Conservation (phyloP, 129 eudicot species). For the Rutidosis leptorrhynchoides region DNA sequence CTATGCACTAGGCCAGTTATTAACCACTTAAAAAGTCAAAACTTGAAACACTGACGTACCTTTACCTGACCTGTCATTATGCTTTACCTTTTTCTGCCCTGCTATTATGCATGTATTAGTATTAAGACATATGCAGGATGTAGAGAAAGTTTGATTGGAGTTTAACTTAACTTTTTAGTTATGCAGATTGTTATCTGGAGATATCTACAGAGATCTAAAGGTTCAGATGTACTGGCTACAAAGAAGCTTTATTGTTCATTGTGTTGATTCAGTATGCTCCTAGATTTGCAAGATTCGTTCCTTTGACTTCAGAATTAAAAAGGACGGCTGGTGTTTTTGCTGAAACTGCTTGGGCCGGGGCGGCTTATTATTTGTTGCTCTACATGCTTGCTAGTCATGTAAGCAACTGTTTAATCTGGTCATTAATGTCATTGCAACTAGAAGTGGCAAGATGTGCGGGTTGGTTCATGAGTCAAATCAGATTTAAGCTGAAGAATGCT, state of each 20-base stretch:
- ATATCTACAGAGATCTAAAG: constrained; percentile 61
- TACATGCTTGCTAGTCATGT: constrained; percentile 98
- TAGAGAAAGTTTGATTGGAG: constrained; percentile 1
- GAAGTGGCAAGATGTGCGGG: constrained; percentile 6
- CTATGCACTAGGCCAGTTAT: too few relatives aligned
- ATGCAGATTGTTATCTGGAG: constrained; percentile 89
- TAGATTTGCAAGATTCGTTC: constrained; percentile 64
- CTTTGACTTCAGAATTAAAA: constrained; percentile 79
- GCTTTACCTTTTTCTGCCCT: neutral
- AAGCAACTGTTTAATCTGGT: constrained; percentile 30
- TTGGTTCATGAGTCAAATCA: neutral
- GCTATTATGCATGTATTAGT: neutral
- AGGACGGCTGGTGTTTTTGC: constrained; percentile 92
- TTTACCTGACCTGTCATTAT: neutral
- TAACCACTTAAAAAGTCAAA: too few relatives aligned
- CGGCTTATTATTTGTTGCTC: constrained; percentile 71
- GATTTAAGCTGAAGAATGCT: neutral
- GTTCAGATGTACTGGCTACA: constrained; percentile 78
- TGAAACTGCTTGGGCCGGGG: constrained; percentile 99
- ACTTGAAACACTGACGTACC: neutral
- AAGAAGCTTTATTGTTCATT: constrained; percentile 69
- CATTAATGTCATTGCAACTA: neutral
- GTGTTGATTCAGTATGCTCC: constrained; percentile 76
- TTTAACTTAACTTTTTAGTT: constrained; percentile 17
- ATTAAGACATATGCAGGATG: neutral